Conservation (phyloP, 768 basidiomycete species). For the Xerocomellus intermedius region DNA sequence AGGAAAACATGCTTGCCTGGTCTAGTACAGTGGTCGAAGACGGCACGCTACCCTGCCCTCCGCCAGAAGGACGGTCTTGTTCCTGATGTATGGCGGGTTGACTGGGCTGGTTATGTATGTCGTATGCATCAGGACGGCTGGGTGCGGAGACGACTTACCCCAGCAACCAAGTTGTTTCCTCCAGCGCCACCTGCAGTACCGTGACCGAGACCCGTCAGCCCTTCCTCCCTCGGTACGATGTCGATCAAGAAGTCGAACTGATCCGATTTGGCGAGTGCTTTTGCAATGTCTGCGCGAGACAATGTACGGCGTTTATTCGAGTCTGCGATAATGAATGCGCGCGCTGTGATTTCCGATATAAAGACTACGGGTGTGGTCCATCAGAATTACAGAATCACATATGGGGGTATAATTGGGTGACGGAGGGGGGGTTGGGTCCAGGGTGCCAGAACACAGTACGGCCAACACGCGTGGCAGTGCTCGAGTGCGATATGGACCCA, state of each 20-base stretch:
- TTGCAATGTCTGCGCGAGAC: slow-evolving; percentile 89
- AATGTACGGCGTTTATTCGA: slow-evolving; percentile 95
- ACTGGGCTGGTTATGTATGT: slow-evolving; percentile 18
- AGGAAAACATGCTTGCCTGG: slow-evolving; percentile 14
- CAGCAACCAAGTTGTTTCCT: slow-evolving; percentile 22
- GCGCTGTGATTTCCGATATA: slow-evolving; percentile 93
- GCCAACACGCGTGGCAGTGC: background rate
- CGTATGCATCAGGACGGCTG: background rate
- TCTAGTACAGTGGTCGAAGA: slow-evolving; percentile 26
- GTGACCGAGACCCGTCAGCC: slow-evolving; percentile 24
- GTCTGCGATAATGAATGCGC: slow-evolving; percentile 94
- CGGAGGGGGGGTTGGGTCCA: too few relatives aligned
- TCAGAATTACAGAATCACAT: slow-evolving; percentile 2
- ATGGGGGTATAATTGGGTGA: too few relatives aligned
- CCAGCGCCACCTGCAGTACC: background rate
- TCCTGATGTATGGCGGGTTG: slow-evolving; percentile 26
- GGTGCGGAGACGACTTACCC: slow-evolving; percentile 17
- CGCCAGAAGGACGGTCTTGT: slow-evolving; percentile 20
- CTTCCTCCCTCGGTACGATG: slow-evolving; percentile 86
- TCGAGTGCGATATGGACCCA: background rate
- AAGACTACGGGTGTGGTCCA: slow-evolving; percentile 59
- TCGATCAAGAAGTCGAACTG: slow-evolving; percentile 98
- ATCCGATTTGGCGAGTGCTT: slow-evolving; percentile 88
- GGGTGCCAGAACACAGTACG: background rate
- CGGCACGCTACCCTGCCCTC: slow-evolving; percentile 18